Conservation (phyloP, 2,329 filamentous ascomycete species). For the Epichloe gansuensis region DNA sequence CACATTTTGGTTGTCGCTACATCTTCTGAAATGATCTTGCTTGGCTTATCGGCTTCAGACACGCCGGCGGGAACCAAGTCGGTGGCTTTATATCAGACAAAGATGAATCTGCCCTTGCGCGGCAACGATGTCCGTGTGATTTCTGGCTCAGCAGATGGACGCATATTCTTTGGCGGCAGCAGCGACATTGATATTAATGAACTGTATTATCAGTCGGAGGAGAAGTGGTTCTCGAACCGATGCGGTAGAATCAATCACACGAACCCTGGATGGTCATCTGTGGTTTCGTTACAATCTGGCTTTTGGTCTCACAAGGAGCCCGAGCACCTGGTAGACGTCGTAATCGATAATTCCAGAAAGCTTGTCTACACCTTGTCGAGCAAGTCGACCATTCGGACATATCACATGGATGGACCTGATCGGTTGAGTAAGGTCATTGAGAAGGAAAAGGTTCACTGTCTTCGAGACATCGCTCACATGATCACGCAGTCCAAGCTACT, state of each 20-base stretch:
- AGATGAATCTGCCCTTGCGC: slow-evolving; percentile 66
- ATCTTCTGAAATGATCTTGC: slow-evolving; percentile 66
- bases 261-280: slow-evolving; percentile 54
- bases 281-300: slow-evolving; percentile 38
- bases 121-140: slow-evolving; percentile 69
- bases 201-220: slow-evolving; percentile 91
- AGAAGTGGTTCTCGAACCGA: slow-evolving; percentile 86
- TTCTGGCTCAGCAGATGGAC: slow-evolving; percentile 67
- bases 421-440: slow-evolving; percentile 52
- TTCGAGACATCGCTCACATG: slow-evolving; percentile 74
- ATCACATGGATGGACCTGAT: slow-evolving; percentile 61
- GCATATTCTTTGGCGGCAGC: slow-evolving; percentile 82
- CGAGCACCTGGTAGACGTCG: slow-evolving; percentile 65
- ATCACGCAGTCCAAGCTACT: slow-evolving; percentile 62
- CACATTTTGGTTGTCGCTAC: slow-evolving; percentile 86
- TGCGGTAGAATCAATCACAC: slow-evolving; percentile 86
- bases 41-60: slow-evolving; percentile 65
- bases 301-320: slow-evolving; percentile 38
- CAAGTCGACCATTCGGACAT: slow-evolving; percentile 78
- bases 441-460: slow-evolving; percentile 47
- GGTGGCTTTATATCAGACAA: slow-evolving; percentile 76
- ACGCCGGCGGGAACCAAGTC: slow-evolving; percentile 56
- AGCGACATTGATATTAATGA: slow-evolving; percentile 83
- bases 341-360: slow-evolving; percentile 76
- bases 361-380: slow-evolving; percentile 87